A percentile compares a stretch with the other conserved stretches of the same genome.
phyloP scores from a whole-genome alignment of 139 green algal genomes.

The Haematococcus lacustris region DNA sequence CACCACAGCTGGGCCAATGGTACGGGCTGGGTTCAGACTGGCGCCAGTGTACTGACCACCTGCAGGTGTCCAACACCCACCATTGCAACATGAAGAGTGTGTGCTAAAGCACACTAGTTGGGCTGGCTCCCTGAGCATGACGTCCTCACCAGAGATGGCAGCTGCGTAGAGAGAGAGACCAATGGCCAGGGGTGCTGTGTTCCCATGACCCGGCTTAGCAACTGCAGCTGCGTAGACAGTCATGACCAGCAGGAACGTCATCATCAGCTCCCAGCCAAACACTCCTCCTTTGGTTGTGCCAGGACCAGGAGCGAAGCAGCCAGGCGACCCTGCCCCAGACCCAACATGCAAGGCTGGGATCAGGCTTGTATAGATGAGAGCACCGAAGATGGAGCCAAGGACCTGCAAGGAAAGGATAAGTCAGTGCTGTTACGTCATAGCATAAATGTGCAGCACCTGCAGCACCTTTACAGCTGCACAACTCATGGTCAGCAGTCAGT shows the following conservation, averaged over 20 bases:
- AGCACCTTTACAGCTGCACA: too few relatives aligned
- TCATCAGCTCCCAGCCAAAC: conserved; percentile 64
- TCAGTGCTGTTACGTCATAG: too few relatives aligned
- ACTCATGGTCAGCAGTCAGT: too few relatives aligned
- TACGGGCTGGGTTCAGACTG: conserved; percentile 68
- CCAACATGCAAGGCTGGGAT: conserved; percentile 40
- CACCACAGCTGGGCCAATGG: conserved; percentile 61
- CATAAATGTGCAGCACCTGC: too few relatives aligned
- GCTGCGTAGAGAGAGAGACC: conserved; percentile 66
- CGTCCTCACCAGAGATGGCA: conserved; percentile 55
- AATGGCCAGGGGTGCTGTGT: conserved; percentile 50
- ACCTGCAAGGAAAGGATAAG: conserved; percentile 23
- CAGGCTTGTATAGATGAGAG: conserved; percentile 45
- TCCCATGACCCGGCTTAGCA: conserved; percentile 53
- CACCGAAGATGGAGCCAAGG: conserved; percentile 58
- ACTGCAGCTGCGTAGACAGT: conserved; percentile 60
- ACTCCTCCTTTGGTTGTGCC: conserved; percentile 27
- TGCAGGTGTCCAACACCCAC: conserved; percentile 14
- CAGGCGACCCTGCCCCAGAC: conserved; percentile 23
- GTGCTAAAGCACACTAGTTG: not conserved
- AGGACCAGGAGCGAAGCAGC: conserved; percentile 37
- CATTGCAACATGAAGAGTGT: not conserved
- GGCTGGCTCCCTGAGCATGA: not conserved
- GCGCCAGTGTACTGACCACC: conserved; percentile 65
- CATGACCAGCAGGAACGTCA: conserved; percentile 52